phyloP scores from a whole-genome alignment of 345 rosid genomes.

The Eucalyptus paniculata region DNA sequence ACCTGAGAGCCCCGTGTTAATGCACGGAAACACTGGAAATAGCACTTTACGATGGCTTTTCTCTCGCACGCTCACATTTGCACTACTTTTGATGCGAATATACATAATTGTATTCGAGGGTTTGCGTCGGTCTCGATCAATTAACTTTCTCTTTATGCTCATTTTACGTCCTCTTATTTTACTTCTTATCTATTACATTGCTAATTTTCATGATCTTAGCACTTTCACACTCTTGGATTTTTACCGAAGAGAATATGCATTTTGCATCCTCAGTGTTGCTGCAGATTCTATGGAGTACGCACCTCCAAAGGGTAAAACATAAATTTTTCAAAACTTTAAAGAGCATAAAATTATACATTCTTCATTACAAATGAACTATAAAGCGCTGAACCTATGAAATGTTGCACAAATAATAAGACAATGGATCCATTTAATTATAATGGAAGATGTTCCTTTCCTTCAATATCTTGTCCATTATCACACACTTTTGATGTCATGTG shows the following conservation, averaged over 20 bases:
- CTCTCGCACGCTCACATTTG: not conserved
- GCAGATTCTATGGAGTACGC: not conserved
- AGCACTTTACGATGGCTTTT: not conserved
- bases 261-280: not conserved
- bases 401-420: fast-evolving
- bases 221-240: not conserved
- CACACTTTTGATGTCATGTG: not conserved
- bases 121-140: not conserved
- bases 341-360: not conserved
- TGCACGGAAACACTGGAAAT: too few species aligned
- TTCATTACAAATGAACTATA: not conserved
- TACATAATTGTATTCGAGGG: not conserved
- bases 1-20: too few species aligned
- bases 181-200: not conserved
- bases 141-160: not conserved
- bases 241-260: not conserved
- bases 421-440: not conserved
- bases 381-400: fast-evolving
- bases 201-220: not conserved
- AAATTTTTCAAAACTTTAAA: not conserved
- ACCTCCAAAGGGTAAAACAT: not conserved
- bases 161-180: not conserved
- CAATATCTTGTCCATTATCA: not conserved
- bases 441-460: not conserved
- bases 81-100: not conserved